phyloP scores from a whole-genome alignment of 306 rosid species.

The Medicago truncatula region DNA sequence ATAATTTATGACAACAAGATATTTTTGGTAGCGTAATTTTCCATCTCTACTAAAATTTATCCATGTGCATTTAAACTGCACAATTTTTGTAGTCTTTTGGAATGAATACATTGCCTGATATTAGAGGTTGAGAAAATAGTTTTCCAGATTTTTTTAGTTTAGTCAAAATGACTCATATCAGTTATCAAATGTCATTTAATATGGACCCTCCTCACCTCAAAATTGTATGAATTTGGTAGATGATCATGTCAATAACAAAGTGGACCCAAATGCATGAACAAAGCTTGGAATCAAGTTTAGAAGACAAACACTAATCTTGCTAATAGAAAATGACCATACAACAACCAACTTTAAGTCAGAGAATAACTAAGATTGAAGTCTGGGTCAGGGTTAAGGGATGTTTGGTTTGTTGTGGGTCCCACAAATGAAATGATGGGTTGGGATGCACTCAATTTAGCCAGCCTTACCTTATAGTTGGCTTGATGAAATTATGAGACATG shows the following conservation, averaged over 20 bases:
- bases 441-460: not conserved
- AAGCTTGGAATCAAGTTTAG: conserved; percentile 44
- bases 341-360: conserved; percentile 47
- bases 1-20: no score
- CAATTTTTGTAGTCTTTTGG: not conserved
- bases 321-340: conserved; percentile 48
- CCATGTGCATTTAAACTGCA: not conserved
- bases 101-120: not conserved
- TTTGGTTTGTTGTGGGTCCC: not conserved
- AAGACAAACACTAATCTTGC: conserved; percentile 56
- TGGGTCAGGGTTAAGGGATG: conserved; percentile 29
- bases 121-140: no score
- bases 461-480: not conserved
- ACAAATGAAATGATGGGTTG: not conserved
- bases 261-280: conserved; percentile 50
- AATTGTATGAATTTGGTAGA: conserved; percentile 16
- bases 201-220: conserved; percentile 34
- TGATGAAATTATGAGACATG: not conserved
- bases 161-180: not conserved
- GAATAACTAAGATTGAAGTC: conserved; percentile 41
- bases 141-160: no score
- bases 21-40: no score
- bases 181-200: conserved; percentile 26
- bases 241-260: conserved; percentile 41
- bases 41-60: not conserved